Evolutionary conservation across 352 stramenopile genomes (phyloP).

Genomic region (Aphanomyces euteiches): DNA sequence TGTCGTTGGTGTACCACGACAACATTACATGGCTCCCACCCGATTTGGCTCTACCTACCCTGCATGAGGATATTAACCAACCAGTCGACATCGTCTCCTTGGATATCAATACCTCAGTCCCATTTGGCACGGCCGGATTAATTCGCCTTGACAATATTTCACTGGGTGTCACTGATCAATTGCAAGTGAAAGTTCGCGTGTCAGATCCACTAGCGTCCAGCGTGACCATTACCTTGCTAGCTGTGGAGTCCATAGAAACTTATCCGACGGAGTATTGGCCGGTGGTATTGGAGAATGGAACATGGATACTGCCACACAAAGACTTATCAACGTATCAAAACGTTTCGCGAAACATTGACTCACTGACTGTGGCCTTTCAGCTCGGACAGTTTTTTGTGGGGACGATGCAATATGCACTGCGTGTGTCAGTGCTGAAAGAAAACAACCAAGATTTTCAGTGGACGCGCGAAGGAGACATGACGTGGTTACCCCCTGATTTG

Average conservation of each 20-base stretch:
- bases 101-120: constrained; percentile 61
- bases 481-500: constrained; percentile 49
- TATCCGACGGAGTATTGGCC: too few species aligned
- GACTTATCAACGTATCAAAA: too few species aligned
- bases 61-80: neutral
- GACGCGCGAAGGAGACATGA: constrained; percentile 72
- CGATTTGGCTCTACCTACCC: constrained; percentile 13
- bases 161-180: constrained; percentile 32
- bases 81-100: constrained; percentile 69
- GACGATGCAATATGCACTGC: constrained; percentile 25
- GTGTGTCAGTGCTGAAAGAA: constrained; percentile 70
- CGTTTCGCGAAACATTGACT: too few species aligned
- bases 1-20: constrained; percentile 60
- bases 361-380: too few species aligned
- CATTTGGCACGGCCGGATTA: constrained; percentile 48
- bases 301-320: too few species aligned
- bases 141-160: constrained; percentile 67
- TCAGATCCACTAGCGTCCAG: too few species aligned
- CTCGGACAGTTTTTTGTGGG: too few species aligned
- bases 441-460: constrained; percentile 59
- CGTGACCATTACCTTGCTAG: too few species aligned
- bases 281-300: too few species aligned
- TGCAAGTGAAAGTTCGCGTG: too few species aligned
- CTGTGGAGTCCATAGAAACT: too few species aligned
- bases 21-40: constrained; percentile 66